Conservation (phyloP, 768 basidiomycete species). For the Termitomyces sp. region DNA sequence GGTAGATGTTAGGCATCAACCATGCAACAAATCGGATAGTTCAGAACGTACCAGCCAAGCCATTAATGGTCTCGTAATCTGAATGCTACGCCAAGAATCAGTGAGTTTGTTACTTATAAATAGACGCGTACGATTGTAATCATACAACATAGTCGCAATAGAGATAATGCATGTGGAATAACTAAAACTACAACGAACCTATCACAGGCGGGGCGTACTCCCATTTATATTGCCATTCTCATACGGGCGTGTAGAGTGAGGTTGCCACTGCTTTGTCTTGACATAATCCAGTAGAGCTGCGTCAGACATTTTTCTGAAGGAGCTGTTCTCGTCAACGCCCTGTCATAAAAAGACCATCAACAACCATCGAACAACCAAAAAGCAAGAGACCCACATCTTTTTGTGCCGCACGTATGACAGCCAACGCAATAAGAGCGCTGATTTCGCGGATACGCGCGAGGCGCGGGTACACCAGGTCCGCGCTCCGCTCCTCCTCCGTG, state of each 20-base stretch:
- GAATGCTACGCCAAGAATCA: neutral
- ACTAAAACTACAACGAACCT: neutral
- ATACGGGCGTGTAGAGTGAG: slow-evolving; percentile 24
- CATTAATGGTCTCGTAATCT: no score
- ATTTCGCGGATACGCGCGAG: slow-evolving; percentile 65
- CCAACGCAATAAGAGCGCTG: slow-evolving; percentile 55
- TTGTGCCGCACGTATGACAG: slow-evolving; percentile 65
- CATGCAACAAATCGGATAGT: no score
- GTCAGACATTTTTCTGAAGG: slow-evolving; percentile 48
- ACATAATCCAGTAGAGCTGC: slow-evolving; percentile 46
- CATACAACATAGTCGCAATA: neutral
- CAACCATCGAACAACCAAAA: neutral
- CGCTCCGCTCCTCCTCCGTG: slow-evolving; percentile 48
- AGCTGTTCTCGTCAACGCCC: slow-evolving; percentile 43
- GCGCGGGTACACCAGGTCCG: slow-evolving; percentile 66
- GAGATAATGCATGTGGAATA: neutral
- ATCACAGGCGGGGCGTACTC: slow-evolving; percentile 26
- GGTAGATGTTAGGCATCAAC: no score
- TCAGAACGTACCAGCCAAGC: no score
- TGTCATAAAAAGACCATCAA: slow-evolving; percentile 15
- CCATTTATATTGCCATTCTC: slow-evolving; percentile 6
- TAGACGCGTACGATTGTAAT: neutral
- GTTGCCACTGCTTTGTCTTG: slow-evolving; percentile 56
- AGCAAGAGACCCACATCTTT: slow-evolving; percentile 42
- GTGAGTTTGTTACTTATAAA: neutral